phyloP scores from a whole-genome alignment of 495 filamentous ascomycete genomes.

The Niebla homalea region DNA sequence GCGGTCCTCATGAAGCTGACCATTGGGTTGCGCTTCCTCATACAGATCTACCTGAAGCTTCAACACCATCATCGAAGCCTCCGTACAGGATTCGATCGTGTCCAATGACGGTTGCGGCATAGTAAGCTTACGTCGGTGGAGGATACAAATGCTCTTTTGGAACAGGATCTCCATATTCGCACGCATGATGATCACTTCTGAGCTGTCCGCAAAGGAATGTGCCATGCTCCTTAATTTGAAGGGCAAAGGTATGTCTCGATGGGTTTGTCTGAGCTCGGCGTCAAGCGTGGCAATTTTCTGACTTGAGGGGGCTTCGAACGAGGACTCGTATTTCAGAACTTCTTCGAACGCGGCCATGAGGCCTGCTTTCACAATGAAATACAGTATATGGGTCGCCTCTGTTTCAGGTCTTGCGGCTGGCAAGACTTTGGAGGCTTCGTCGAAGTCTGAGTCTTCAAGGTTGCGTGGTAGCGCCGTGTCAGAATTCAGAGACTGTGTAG shows the following conservation, averaged over 20 bases:
- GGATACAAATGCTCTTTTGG: slow-evolving; percentile 25
- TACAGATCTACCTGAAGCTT: slow-evolving; percentile 16
- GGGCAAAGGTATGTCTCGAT: slow-evolving; percentile 19
- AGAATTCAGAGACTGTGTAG: slow-evolving; percentile 29
- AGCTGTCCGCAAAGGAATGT: slow-evolving; percentile 24
- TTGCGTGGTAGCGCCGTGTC: slow-evolving; percentile 33
- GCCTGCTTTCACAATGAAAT: slow-evolving; percentile 27
- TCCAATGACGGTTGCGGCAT: slow-evolving; percentile 13
- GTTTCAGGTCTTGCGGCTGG: slow-evolving; percentile 26
- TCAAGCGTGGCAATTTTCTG: slow-evolving; percentile 27
- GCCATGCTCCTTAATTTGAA: slow-evolving; percentile 22
- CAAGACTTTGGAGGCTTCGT: slow-evolving; percentile 22
- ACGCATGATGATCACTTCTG: slow-evolving; percentile 24
- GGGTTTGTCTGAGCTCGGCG: slow-evolving; percentile 18
- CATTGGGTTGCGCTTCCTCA: slow-evolving; percentile 19
- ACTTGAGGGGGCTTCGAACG: slow-evolving; percentile 20
- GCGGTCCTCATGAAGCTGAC: slow-evolving; percentile 19
- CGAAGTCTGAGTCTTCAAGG: slow-evolving; percentile 31
- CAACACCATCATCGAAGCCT: slow-evolving; percentile 14
- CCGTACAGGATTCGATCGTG: slow-evolving; percentile 14
- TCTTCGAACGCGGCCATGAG: slow-evolving; percentile 32
- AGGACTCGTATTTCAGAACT: slow-evolving; percentile 23
- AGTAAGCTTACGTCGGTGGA: slow-evolving; percentile 28
- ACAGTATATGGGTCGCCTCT: slow-evolving; percentile 26
- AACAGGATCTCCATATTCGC: slow-evolving; percentile 23